Conservation (phyloP, 2,329 filamentous ascomycete species). For the Ophiostoma ulmi region DNA sequence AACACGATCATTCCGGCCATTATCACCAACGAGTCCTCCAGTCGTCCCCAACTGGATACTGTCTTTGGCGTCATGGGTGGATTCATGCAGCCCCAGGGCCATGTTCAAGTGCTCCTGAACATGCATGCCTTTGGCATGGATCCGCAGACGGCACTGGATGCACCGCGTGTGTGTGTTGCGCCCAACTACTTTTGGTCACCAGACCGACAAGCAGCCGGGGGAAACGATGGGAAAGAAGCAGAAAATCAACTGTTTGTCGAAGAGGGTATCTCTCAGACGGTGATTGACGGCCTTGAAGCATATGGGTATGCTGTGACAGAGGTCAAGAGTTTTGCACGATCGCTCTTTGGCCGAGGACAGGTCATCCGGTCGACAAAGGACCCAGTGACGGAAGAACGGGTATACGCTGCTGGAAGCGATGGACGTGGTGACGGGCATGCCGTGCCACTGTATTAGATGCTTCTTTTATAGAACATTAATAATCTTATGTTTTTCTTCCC, state of each 20-base stretch:
- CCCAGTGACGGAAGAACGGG: slow-evolving; percentile 54
- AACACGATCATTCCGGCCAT: slow-evolving; percentile 94
- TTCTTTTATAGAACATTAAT: no score
- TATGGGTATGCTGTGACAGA: slow-evolving; percentile 69
- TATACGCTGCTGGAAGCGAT: slow-evolving; percentile 88
- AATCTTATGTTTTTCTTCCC: no score
- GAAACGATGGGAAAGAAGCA: slow-evolving; percentile 37
- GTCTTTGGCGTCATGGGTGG: slow-evolving; percentile 80
- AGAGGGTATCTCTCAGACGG: slow-evolving; percentile 66
- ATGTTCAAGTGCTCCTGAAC: slow-evolving; percentile 85
- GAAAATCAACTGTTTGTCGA: slow-evolving; percentile 66
- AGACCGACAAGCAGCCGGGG: slow-evolving; percentile 38
- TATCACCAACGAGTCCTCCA: slow-evolving; percentile 56
- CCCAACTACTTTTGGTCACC: slow-evolving; percentile 45
- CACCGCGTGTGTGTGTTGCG: slow-evolving; percentile 79
- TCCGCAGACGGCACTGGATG: slow-evolving; percentile 81
- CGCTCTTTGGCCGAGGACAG: slow-evolving; percentile 78
- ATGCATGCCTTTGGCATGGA: slow-evolving; percentile 75
- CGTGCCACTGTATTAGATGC: slow-evolving; percentile 19
- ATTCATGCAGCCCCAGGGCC: slow-evolving; percentile 95
- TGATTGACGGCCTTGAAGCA: slow-evolving; percentile 57
- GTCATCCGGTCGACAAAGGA: slow-evolving; percentile 72
- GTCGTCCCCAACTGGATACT: slow-evolving; percentile 34
- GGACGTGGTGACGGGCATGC: slow-evolving; percentile 68
- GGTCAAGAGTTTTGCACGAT: slow-evolving; percentile 57